Base-by-base conservation (phyloP, 768 basidiomycete species). In the Tephrocybe sp. region DNA sequence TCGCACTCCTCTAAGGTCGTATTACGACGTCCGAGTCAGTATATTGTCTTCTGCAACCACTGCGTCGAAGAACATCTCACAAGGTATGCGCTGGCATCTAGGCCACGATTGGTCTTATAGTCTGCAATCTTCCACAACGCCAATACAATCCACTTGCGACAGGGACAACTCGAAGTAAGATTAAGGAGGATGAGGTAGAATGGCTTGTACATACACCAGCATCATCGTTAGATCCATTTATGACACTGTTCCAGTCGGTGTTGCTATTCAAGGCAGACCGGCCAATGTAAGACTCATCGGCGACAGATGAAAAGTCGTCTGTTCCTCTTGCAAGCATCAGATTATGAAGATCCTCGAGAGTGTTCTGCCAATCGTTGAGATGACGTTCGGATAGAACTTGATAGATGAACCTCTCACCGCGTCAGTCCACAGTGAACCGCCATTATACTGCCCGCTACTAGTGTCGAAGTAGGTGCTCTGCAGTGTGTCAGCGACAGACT, bases 71-170 rank as follows among this genome's bases (percentile, higher is more conserved):
- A 13, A 1, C 17, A 40, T 53, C 65, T 59, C 51, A 71, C 65
- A 22, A 67, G 41, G 57, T 67, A 70, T 17, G 65, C 59, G 3
- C 56, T 51, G 33, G 53, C 59, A 44, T 60, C 68, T 60, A 65
- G 53, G 20, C 76, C 76, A 42, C 72, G 67, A 14, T 63, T 62
- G 16, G 56, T 60, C 55, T 76, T 77, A 63, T 80, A 82, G 58
- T 83, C 80, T 0, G 68, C 74, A 7, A 82, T 76, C 63, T 80
- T 83, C 80, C 79, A 81, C 8, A 80, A 61, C 8, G 78, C 71
- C n/a, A 82, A 63, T 31, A 81, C 74, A 34, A 80, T 65, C 80
- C 81, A 83, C 79, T 82, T 22, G 1, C 40, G 19, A 39, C 11
- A n/a, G 17, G 20, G 26, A 40, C 50, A 39, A 11, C n/a, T n/a